Evolutionary conservation across 2,329 filamentous ascomycete species (phyloP), one percentile per base, ranked within the genome.

Genomic region (Cercospora nicotianae): DNA sequence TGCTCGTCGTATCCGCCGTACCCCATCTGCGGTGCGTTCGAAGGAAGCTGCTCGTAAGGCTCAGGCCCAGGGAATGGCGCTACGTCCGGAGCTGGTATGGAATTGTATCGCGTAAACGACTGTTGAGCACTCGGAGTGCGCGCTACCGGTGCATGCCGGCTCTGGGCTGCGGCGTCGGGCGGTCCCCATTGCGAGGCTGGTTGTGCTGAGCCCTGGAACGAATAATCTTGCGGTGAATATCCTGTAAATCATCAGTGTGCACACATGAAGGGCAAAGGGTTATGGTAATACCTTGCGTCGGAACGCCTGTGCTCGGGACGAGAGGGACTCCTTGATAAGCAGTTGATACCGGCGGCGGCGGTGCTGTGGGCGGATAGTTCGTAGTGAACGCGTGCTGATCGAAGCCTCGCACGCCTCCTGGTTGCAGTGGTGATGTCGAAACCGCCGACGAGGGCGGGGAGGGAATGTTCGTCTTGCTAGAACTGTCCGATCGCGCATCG

Each of bases 391-490:
- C 62, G 30, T 45, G 53, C 6, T 64, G 69, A 12, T 72, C 72
- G 48, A 71, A 67, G n/a, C 60, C 36, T 51, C 66, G 64, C 28
- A 66, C 48, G 31, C 67, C 72, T 18, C 18, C 42, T 42, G 58
- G 23, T 23, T 73, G 69, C 39, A 71, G 59, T 31, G 75, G 69
- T 6, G 73, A 74, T 20, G 73, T 70, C 1, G 74, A 73, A n/a
- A 73, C 71, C 10, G 72, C 69, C 53, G 75, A 75, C 3, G 74
- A 73, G 26, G 73, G 66, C n/a, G 65, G 70, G 20, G 75, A 73
- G 10, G 64, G 70, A 7, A 63, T 60, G n/a, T 66, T 67, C 20
- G 71, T 61, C 60, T 71, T 73, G 23, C 59, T 67, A 7, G 71
- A 72, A 13, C 68, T 60, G 18, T 75, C 72, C 3, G 74, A 72